phyloP scores from a whole-genome alignment of 805 yeast genomes.

The Sungouiella blattae region DNA sequence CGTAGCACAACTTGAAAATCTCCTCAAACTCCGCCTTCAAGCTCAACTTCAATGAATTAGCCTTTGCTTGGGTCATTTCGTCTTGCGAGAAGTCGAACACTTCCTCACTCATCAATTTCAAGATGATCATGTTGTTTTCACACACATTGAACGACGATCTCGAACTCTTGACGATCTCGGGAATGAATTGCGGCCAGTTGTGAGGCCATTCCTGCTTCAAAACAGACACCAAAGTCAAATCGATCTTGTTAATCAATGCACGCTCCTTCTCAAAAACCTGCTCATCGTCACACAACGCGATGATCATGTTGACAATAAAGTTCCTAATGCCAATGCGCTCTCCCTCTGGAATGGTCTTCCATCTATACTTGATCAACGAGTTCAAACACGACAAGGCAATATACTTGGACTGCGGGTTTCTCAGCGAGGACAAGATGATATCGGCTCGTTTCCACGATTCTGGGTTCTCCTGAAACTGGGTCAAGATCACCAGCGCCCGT shows the following conservation, averaged over 20 bases:
- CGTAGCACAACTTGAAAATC: slow-evolving; percentile 89
- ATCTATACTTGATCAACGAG: slow-evolving; percentile 82
- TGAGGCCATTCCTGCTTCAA: slow-evolving; percentile 99
- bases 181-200: slow-evolving; percentile 96
- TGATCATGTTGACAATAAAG: slow-evolving; percentile 90
- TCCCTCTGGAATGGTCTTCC: slow-evolving; percentile 88
- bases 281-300: slow-evolving; percentile 84
- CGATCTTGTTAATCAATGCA: slow-evolving; percentile 87
- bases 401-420: slow-evolving; percentile 84
- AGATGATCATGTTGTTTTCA: slow-evolving; percentile 94
- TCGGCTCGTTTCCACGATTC: slow-evolving; percentile 96
- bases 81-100: slow-evolving; percentile 95
- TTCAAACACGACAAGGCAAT: slow-evolving; percentile 89
- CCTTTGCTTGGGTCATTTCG: slow-evolving; percentile 95
- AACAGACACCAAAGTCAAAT: slow-evolving; percentile 88
- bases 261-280: slow-evolving; percentile 64
- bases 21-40: slow-evolving; percentile 90
- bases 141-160: slow-evolving; percentile 88
- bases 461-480: slow-evolving; percentile 86
- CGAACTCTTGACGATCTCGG: slow-evolving; percentile 84
- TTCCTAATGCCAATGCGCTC: slow-evolving; percentile 92
- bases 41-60: slow-evolving; percentile 73
- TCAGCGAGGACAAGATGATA: slow-evolving; percentile 73
- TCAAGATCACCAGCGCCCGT: slow-evolving; percentile 66
- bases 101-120: slow-evolving; percentile 88